Evolutionary conservation across 805 yeast species (phyloP).

Genomic region (Ogataea dorogensis): DNA sequence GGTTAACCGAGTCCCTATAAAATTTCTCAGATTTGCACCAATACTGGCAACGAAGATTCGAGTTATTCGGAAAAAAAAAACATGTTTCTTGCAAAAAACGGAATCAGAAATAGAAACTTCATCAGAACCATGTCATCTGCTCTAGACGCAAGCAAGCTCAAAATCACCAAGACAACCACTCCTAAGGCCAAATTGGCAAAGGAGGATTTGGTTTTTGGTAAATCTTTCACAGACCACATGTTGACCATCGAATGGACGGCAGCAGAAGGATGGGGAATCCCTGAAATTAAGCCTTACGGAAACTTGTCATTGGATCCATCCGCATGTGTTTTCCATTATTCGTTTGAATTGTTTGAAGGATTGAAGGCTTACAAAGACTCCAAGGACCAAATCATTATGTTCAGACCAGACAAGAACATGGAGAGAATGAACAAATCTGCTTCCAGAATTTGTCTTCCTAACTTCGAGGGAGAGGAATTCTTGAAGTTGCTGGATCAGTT

Average conservation of each 20-base stretch:
- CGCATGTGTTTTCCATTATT: conserved; percentile 88
- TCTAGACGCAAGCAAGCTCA: conserved; percentile 54
- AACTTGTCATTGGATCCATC: conserved; percentile 80
- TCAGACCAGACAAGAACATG: conserved; percentile 93
- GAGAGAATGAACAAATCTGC: conserved; percentile 86
- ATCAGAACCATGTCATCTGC: conserved; percentile 29
- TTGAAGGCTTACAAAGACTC: conserved; percentile 80
- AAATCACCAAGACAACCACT: conserved; percentile 41
- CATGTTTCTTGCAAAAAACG: conserved; percentile 7
- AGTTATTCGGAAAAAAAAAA: conserved; percentile 5
- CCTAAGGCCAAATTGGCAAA: conserved; percentile 60
- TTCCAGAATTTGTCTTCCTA: conserved; percentile 83
- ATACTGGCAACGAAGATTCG: conserved; percentile 2
- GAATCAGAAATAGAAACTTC: conserved; percentile 2
- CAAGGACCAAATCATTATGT: conserved; percentile 69
- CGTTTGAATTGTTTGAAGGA: conserved; percentile 94
- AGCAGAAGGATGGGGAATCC: conserved; percentile 81
- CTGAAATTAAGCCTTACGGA: conserved; percentile 84
- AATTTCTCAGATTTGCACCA: neutral
- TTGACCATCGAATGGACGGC: conserved; percentile 80
- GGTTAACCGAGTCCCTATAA: conserved; percentile 3
- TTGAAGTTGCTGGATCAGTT: conserved; percentile 73
- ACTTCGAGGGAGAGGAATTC: conserved; percentile 76
- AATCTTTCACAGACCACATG: conserved; percentile 86
- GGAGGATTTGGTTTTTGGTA: conserved; percentile 67